Conservation (phyloP, 2,329 filamentous ascomycete genomes). For the Chaetoscypha palmicola region DNA sequence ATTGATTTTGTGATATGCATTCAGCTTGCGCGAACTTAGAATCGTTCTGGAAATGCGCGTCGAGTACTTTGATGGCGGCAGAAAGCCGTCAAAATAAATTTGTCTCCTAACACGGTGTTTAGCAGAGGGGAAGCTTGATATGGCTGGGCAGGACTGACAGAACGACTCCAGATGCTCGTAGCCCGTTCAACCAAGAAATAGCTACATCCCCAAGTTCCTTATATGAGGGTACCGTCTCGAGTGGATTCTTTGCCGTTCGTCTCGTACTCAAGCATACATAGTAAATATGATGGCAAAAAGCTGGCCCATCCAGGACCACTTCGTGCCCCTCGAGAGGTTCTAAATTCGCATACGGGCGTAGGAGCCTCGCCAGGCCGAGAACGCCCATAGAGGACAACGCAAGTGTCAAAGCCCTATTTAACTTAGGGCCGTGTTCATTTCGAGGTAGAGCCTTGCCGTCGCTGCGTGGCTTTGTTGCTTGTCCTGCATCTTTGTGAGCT, state of each 20-base stretch:
- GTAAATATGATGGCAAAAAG: constrained; percentile 67
- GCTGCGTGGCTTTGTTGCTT: too few species aligned
- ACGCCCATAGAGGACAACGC: constrained; percentile 46
- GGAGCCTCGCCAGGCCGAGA: constrained; percentile 44
- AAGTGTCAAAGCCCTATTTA: not conserved
- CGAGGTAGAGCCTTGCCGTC: too few species aligned
- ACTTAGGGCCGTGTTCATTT: too few species aligned
- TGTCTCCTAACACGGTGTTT: constrained; percentile 43
- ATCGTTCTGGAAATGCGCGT: constrained; percentile 23
- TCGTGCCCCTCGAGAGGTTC: constrained; percentile 36
- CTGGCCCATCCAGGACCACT: constrained; percentile 68
- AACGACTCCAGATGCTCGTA: constrained; percentile 47
- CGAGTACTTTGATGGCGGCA: constrained; percentile 46
- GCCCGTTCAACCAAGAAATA: constrained; percentile 53
- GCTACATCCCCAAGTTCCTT: constrained; percentile 52
- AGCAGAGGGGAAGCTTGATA: constrained; percentile 14
- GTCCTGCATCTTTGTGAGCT: too few species aligned
- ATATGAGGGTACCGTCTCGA: constrained; percentile 54
- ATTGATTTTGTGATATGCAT: constrained; percentile 21
- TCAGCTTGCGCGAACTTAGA: constrained; percentile 21
- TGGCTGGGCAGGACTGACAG: constrained; percentile 44
- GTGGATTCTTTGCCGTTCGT: constrained; percentile 36
- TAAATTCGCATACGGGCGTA: constrained; percentile 45
- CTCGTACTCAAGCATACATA: constrained; percentile 43
- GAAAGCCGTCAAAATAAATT: constrained; percentile 80